Conservation (phyloP, 805 yeast genomes). For the Yamadazyma insecticola region DNA sequence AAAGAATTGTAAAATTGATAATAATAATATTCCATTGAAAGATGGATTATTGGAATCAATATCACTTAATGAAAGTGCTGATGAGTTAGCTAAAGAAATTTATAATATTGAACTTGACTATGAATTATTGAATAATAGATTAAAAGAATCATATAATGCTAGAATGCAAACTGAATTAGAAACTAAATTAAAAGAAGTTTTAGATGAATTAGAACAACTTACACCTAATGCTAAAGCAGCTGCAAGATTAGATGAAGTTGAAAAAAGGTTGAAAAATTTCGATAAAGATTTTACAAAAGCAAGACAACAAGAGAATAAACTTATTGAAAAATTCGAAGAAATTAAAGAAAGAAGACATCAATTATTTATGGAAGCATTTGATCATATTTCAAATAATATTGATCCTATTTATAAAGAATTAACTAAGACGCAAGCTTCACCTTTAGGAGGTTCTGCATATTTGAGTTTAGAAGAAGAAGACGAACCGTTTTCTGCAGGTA, state of each 20-base stretch:
- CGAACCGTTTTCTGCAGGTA: constrained; percentile 80
- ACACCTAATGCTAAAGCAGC: constrained; percentile 82
- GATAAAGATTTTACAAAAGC: constrained; percentile 63
- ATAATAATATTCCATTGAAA: constrained; percentile 55
- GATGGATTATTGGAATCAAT: constrained; percentile 59
- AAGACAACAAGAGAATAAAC: constrained; percentile 53
- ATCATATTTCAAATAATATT: constrained; percentile 68
- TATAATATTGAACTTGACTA: constrained; percentile 54
- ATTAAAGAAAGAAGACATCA: constrained; percentile 58
- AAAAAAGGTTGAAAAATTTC: constrained; percentile 51
- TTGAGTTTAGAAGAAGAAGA: constrained; percentile 83
- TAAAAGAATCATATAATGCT: constrained; percentile 36
- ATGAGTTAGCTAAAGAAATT: constrained; percentile 34
- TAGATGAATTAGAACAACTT: constrained; percentile 41
- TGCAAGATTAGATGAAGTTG: constrained; percentile 69
- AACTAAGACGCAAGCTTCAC: constrained; percentile 64
- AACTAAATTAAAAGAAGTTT: constrained; percentile 28
- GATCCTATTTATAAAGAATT: constrained; percentile 81
- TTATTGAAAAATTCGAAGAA: constrained; percentile 52
- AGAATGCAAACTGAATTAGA: constrained; percentile 35
- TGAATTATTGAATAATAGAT: constrained; percentile 37
- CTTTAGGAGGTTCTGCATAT: constrained; percentile 92
- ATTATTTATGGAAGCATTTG: constrained; percentile 65
- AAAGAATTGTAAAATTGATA: constrained; percentile 72
- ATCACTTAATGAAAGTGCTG: constrained; percentile 52